phyloP scores from a whole-genome alignment of 2,329 filamentous ascomycete genomes.

The Canariomyces notabilis region DNA sequence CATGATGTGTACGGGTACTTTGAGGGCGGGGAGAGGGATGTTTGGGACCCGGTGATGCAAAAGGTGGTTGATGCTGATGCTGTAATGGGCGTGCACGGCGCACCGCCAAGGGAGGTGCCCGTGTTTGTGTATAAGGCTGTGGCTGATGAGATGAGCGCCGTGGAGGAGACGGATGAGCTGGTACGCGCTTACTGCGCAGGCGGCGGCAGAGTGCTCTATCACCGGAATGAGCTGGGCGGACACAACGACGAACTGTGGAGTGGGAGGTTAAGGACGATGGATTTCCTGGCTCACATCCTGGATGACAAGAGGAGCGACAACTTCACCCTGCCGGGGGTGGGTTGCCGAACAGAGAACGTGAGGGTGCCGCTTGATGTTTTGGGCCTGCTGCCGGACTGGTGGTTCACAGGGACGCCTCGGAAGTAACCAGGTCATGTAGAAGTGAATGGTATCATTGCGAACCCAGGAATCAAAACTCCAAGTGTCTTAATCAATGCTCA shows the following conservation, averaged over 20 bases:
- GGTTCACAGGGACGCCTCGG: conserved; percentile 6
- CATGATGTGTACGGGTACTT: conserved; percentile 30
- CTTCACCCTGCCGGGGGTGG: conserved; percentile 1
- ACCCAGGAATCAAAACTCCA: too few species aligned
- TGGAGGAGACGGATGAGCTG: conserved; percentile 40
- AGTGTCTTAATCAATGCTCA: too few species aligned
- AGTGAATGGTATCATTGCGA: background rate
- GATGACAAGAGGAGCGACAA: conserved; percentile 3
- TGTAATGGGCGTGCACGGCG: conserved; percentile 32
- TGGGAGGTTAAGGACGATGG: conserved; percentile 11
- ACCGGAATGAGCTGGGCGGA: conserved; percentile 11
- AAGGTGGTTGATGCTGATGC: conserved; percentile 28
- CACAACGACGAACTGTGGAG: conserved; percentile 18
- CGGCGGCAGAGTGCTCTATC: conserved; percentile 12
- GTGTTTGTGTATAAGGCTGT: conserved; percentile 48
- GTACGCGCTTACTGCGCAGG: conserved; percentile 37
- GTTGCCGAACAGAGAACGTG: conserved; percentile 11
- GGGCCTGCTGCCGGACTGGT: conserved; percentile 14
- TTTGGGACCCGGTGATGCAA: conserved; percentile 23
- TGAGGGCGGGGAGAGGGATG: conserved; percentile 18
- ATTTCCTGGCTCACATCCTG: conserved; percentile 11
- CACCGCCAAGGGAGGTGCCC: conserved; percentile 38
- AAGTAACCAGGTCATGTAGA: background rate
- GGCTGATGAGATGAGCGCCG: conserved; percentile 39
- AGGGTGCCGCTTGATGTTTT: conserved; percentile 16